Evolutionary conservation across 768 basidiomycete genomes (phyloP).

Genomic region (Boletus coccyginus): DNA sequence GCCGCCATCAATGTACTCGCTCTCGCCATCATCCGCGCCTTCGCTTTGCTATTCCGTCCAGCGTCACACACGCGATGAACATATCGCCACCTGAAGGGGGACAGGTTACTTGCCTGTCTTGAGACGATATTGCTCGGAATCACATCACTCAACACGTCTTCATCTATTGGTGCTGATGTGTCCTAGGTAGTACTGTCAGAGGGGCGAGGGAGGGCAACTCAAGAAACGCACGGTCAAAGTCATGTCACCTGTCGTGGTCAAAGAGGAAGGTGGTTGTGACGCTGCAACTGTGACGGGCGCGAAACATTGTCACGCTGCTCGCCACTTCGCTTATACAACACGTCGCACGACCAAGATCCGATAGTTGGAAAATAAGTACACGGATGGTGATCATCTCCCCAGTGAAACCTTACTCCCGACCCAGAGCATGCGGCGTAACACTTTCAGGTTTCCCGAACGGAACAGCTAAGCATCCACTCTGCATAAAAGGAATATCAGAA

Average conservation of each 20-base stretch:
- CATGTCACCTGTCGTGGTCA: conserved; percentile 24
- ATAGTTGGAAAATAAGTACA: too few relatives aligned
- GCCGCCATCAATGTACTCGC: conserved; percentile 60
- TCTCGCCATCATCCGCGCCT: conserved; percentile 65
- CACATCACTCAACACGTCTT: conserved; percentile 88
- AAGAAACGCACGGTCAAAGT: conserved; percentile 20
- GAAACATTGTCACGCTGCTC: conserved; percentile 12
- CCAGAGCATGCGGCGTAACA: too few relatives aligned
- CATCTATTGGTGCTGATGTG: conserved; percentile 39
- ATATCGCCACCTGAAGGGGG: neutral
- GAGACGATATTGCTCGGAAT: conserved; percentile 91
- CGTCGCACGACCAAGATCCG: too few relatives aligned
- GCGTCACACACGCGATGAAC: conserved; percentile 6
- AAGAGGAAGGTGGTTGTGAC: conserved; percentile 11
- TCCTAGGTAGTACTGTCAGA: conserved; percentile 15
- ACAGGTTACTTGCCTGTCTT: conserved; percentile 57
- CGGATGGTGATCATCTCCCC: too few relatives aligned
- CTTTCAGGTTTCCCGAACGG: too few relatives aligned
- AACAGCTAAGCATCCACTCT: too few relatives aligned
- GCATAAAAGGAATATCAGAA: too few relatives aligned
- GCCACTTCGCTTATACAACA: too few relatives aligned
- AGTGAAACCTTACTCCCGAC: too few relatives aligned
- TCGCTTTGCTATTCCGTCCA: conserved; percentile 54
- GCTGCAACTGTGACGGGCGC: conserved; percentile 19
- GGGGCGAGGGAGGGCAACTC: neutral